Evolutionary conservation across 371 early-diverging fungal species (phyloP).

Genomic region (Mortierella sp.): DNA sequence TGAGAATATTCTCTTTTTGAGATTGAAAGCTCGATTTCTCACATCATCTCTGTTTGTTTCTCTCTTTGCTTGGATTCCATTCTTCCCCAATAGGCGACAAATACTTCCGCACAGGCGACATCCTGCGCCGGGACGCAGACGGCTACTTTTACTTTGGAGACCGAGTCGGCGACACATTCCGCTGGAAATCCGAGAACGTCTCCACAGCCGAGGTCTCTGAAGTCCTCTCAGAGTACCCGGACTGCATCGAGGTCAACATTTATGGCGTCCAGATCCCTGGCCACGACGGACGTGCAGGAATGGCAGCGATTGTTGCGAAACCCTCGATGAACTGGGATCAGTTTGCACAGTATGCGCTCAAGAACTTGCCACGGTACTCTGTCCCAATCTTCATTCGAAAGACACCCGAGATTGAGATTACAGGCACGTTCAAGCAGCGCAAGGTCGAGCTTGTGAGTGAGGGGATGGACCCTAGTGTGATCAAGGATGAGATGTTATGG

Average conservation of each 20-base stretch:
- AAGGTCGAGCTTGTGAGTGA: slow-evolving; percentile 65
- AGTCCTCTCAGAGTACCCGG: slow-evolving; percentile 68
- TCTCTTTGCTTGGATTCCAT: not conserved
- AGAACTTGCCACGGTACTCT: slow-evolving; percentile 72
- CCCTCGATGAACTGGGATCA: slow-evolving; percentile 41
- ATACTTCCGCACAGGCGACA: slow-evolving; percentile 80
- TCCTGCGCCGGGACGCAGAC: slow-evolving; percentile 65
- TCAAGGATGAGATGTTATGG: slow-evolving; percentile 64
- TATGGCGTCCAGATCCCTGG: slow-evolving; percentile 69
- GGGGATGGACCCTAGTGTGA: slow-evolving; percentile 58
- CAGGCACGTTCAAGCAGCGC: slow-evolving; percentile 70
- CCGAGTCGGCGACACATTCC: slow-evolving; percentile 81
- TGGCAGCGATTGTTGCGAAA: slow-evolving; percentile 74
- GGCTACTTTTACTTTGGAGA: slow-evolving; percentile 82
- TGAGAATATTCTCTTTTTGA: not conserved
- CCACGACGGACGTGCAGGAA: slow-evolving; percentile 81
- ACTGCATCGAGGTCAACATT: slow-evolving; percentile 72
- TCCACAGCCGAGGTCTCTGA: slow-evolving; percentile 76
- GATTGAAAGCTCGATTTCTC: not conserved
- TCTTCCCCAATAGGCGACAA: slow-evolving; percentile 61
- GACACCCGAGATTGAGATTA: slow-evolving; percentile 62
- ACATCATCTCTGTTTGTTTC: not conserved
- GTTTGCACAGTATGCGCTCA: slow-evolving; percentile 55
- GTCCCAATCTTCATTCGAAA: slow-evolving; percentile 72
- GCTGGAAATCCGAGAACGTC: slow-evolving; percentile 82